Conservation (phyloP, 495 filamentous ascomycete genomes). For the Extremus antarcticus region DNA sequence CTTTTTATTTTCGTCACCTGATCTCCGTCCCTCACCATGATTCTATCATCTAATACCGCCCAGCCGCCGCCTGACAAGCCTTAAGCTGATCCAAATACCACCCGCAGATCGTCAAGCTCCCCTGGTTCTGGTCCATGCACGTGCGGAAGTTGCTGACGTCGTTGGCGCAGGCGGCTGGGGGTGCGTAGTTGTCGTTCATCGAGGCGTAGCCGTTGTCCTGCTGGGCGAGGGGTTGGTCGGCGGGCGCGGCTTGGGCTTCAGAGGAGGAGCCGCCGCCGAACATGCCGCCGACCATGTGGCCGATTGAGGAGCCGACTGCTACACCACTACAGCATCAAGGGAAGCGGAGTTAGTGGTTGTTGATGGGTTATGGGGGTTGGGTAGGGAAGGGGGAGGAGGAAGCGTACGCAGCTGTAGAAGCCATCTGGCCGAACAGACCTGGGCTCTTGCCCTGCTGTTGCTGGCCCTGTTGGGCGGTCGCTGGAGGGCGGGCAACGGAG, state of each 20-base stretch:
- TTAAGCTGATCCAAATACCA: conserved; percentile 99
- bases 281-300: conserved; percentile 81
- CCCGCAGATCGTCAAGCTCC: conserved; percentile 87
- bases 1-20: not conserved
- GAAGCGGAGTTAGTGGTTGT: not conserved
- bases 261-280: conserved; percentile 63
- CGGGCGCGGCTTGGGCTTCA: conserved; percentile 33
- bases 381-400: not conserved
- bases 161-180: conserved; percentile 51
- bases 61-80: conserved; percentile 85
- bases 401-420: conserved; percentile 38
- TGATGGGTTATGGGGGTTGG: not conserved
- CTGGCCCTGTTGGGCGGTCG: conserved; percentile 12
- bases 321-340: conserved; percentile 56
- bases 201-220: conserved; percentile 33
- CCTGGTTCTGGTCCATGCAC: conserved; percentile 89
- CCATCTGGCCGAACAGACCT: conserved; percentile 38
- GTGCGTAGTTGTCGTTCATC: conserved; percentile 42
- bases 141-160: conserved; percentile 80
- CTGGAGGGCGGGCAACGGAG: conserved; percentile 27
- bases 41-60: conserved; percentile 59
- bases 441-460: conserved; percentile 21
- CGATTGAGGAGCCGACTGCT: conserved; percentile 86
- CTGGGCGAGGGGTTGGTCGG: conserved; percentile 28
- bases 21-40: not conserved